Conservation (phyloP, 2,329 filamentous ascomycete genomes). For the Cordyceps cateniannulata region DNA sequence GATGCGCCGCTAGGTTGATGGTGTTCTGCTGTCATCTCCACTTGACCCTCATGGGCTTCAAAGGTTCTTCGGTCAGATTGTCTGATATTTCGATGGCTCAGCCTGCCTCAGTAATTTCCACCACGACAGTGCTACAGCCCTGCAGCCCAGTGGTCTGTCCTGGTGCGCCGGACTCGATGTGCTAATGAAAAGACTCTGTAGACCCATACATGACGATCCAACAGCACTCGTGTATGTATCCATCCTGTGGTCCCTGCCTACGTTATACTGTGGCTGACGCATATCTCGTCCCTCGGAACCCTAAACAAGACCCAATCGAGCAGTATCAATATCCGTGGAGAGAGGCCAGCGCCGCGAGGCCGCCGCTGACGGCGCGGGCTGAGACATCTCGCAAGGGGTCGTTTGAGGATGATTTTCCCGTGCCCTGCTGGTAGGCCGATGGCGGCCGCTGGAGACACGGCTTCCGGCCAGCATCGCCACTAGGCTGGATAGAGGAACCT, state of each 20-base stretch:
- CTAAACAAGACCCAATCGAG: slow-evolving; percentile 2
- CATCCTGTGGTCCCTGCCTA: not conserved
- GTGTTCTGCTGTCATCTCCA: not conserved
- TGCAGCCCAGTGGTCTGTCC: not conserved
- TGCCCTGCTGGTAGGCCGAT: slow-evolving; percentile 15
- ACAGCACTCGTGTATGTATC: not conserved
- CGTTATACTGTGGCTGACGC: slow-evolving; percentile 2
- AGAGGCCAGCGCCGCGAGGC: not conserved
- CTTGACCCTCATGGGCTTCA: not conserved
- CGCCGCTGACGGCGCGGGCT: not conserved
- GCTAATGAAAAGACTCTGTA: not conserved
- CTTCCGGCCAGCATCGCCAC: slow-evolving; percentile 5
- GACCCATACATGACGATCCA: not conserved
- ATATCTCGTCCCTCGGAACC: not conserved
- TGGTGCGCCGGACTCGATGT: not conserved
- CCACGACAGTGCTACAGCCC: not conserved
- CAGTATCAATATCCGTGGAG: not conserved
- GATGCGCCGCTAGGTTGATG: not conserved
- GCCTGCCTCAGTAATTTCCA: not conserved
- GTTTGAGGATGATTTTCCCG: no score
- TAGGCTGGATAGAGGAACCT: not conserved
- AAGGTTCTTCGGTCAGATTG: not conserved
- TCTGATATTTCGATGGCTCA: not conserved
- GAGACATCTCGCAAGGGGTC: not conserved
- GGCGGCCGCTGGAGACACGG: slow-evolving; percentile 4